Evolutionary conservation across 2,329 filamentous ascomycete genomes (phyloP).

Genomic region (Botrytis aclada): DNA sequence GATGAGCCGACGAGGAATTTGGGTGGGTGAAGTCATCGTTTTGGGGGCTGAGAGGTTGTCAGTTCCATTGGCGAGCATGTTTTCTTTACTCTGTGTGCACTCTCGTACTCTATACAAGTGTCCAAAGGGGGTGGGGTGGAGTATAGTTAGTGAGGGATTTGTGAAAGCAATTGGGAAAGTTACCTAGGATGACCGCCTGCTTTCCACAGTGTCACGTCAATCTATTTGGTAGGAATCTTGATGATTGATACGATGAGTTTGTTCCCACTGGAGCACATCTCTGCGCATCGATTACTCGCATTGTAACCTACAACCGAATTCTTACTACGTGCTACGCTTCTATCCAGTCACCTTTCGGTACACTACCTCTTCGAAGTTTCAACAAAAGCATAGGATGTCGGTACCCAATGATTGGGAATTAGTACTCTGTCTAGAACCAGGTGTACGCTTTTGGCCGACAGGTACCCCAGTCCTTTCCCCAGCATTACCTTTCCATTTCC

Average conservation of each 20-base stretch:
- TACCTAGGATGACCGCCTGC: not conserved
- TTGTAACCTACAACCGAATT: not conserved
- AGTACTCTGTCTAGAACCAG: not conserved
- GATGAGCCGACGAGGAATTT: not conserved
- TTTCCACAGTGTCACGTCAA: not conserved
- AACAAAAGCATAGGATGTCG: not conserved
- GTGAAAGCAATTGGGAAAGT: not conserved
- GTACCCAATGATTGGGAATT: not conserved
- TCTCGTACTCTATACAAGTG: not conserved
- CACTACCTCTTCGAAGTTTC: not conserved
- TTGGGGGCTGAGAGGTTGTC: not conserved
- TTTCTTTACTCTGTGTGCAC: not conserved
- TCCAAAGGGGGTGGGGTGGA: not conserved
- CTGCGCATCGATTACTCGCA: not conserved
- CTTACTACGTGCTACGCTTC: not conserved
- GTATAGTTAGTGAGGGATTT: not conserved
- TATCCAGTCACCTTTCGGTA: not conserved
- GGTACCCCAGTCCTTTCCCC: conserved; percentile 1
- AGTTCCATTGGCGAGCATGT: not conserved
- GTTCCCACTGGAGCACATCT: not conserved
- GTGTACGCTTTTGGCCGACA: not conserved
- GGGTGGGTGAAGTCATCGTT: not conserved
- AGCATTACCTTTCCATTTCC: not conserved
- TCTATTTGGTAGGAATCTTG: not conserved
- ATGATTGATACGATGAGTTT: not conserved